Evolutionary conservation across 1,284 basidiomycete species (phyloP), one percentile per base, ranked within the genome.

Genomic region (Leccinum solheimii): DNA sequence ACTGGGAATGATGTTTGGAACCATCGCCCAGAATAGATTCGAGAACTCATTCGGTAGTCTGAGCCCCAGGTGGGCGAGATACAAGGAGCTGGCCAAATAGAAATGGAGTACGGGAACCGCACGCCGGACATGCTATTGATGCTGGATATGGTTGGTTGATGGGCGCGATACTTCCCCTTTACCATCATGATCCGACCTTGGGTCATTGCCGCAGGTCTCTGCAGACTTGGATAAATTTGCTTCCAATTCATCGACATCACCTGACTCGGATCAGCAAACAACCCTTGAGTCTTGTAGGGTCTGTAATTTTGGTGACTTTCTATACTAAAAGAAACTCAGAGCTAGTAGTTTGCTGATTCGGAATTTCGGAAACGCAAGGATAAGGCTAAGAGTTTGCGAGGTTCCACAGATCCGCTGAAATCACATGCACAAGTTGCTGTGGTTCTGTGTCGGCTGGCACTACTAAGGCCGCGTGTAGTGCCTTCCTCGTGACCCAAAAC

Each of bases 401-500:
- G n/a, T 43, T 43, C n/a, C 10, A 10, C n/a, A 43, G 1, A 43
- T 43, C 10, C n/a, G n/a, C n/a, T 19, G 13, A 26, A 30, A 30
- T 54, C 43, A 26, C 23, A 51, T 21, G 27, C 10, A 13, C 38
- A 23, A 26, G 26, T 32, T 61, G 58, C 56, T 38, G 36, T 38
- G 36, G 14, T 38, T 3, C 36, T 38, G 36, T 38, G 36, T 38
- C 14, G 36, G 36, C 32, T 32, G 32, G 32, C 32, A 32, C 32
- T 32, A 32, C 32, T 32, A 5, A 4, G 32, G 36, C 36, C 36
- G 36, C 36, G 16, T 21, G 21, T 13, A 36, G 21, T 11, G 6
- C 21, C n/a, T 52, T n/a, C 48, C 48, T 49, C 48, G 23, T 60
- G 34, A 60, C 34, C 59, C 30, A 38, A 45, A 36, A 21, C 19